A percentile compares a stretch with the other conserved stretches of the same genome.
Evolutionary conservation across 1,284 basidiomycete genomes (phyloP).

Genomic region (Tetrapyrgos nigripes): DNA sequence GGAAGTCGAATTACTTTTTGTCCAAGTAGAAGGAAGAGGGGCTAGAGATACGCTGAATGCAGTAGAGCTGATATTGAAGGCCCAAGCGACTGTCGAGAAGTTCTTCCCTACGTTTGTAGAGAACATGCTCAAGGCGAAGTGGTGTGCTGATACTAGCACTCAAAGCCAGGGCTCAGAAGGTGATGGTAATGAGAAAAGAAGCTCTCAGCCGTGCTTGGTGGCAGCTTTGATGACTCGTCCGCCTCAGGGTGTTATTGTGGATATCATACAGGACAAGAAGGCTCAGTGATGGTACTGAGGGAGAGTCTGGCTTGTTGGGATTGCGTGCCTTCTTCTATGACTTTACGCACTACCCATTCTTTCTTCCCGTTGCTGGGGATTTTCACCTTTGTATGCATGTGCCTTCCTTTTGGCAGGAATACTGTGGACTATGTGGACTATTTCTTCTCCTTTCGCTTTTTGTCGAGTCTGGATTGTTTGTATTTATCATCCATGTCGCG

Average conservation of each 20-base stretch:
- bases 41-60: neutral
- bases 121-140: slow-evolving; percentile 9
- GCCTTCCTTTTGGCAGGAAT: too few relatives aligned
- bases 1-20: neutral
- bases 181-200: neutral
- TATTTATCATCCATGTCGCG: too few relatives aligned
- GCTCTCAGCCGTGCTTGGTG: neutral
- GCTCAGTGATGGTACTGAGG: too few relatives aligned
- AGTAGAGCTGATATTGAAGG: slow-evolving; percentile 3
- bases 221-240: slow-evolving; percentile 12
- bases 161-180: neutral
- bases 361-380: too few relatives aligned
- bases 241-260: slow-evolving; percentile 11
- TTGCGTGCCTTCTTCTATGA: too few relatives aligned
- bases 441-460: too few relatives aligned
- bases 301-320: too few relatives aligned
- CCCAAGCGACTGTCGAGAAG: slow-evolving; percentile 1
- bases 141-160: slow-evolving; percentile 3
- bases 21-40: neutral
- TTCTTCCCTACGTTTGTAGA: slow-evolving; percentile 8
- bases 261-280: slow-evolving; percentile 12
- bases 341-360: too few relatives aligned
- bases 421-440: too few relatives aligned
- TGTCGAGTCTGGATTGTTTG: too few relatives aligned
- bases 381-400: too few relatives aligned